Evolutionary conservation across 1,139 yeast genomes (phyloP).

Genomic region (Suhomyces wounanorum): DNA sequence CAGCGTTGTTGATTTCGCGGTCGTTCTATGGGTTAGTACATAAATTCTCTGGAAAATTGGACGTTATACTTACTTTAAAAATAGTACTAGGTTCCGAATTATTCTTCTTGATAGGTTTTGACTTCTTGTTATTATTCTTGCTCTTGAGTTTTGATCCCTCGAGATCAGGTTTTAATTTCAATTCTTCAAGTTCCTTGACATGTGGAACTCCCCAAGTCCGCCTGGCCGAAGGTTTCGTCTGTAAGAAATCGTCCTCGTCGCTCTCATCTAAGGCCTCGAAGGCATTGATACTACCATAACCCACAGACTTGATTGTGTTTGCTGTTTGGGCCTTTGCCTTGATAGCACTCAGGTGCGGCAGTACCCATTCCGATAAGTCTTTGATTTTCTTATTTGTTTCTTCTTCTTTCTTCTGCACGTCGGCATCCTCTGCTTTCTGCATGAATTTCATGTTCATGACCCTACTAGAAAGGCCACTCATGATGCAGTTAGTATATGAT

Average conservation of each 20-base stretch:
- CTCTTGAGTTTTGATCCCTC: conserved; percentile 19
- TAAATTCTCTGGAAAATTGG: background rate
- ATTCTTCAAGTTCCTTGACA: conserved; percentile 5
- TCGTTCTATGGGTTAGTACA: conserved; percentile 4
- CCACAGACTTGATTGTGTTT: conserved; percentile 41
- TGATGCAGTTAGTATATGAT: conserved; percentile 14
- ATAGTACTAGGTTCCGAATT: background rate
- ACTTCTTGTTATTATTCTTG: background rate
- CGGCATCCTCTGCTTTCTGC: conserved; percentile 33
- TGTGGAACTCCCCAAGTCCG: conserved; percentile 14
- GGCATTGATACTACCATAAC: conserved; percentile 47
- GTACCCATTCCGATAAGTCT: conserved; percentile 66
- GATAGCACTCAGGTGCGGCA: conserved; percentile 36
- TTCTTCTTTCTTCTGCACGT: conserved; percentile 31
- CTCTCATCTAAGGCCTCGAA: conserved; percentile 11
- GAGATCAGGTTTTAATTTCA: conserved; percentile 1
- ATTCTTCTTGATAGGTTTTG: conserved; percentile 3
- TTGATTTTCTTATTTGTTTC: conserved; percentile 40
- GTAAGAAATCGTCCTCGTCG: conserved; percentile 6
- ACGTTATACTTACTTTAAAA: background rate
- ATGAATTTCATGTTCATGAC: conserved; percentile 74
- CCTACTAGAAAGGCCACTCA: conserved; percentile 58
- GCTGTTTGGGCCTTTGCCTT: conserved; percentile 21
- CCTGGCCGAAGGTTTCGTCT: conserved; percentile 7
- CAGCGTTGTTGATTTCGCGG: conserved; percentile 6